phyloP scores from a whole-genome alignment of 768 basidiomycete species.

The Astraeus odoratus region DNA sequence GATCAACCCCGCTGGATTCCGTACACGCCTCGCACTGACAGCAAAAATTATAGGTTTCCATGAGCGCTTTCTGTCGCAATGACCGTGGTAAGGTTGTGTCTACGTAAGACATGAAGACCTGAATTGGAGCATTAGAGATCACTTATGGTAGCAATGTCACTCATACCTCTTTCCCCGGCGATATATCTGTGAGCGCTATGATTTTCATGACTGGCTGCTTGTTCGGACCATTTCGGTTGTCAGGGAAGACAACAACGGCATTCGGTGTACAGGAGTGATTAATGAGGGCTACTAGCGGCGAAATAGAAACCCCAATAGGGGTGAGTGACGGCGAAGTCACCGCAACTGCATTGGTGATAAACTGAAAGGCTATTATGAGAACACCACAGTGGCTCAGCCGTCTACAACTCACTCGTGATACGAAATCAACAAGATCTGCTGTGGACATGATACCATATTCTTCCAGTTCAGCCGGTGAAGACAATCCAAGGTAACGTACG shows the following conservation, averaged over 20 bases:
- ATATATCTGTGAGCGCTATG: constrained; percentile 61
- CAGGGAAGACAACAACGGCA: constrained; percentile 87
- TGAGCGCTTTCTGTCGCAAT: constrained; percentile 49
- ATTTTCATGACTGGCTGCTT: constrained; percentile 66
- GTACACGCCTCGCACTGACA: constrained; percentile 64
- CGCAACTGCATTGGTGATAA: constrained; percentile 87
- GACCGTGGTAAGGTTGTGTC: constrained; percentile 68
- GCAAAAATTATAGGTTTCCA: constrained; percentile 70
- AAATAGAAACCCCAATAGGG: constrained; percentile 80
- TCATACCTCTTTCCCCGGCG: constrained; percentile 61
- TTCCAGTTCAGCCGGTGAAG: constrained; percentile 51
- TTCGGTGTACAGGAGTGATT: constrained; percentile 91
- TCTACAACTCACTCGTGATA: constrained; percentile 53
- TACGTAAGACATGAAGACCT: constrained; percentile 82
- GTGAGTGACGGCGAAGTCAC: constrained; percentile 70
- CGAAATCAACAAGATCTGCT: constrained; percentile 59
- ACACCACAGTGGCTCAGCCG: not conserved
- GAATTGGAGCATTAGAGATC: not conserved
- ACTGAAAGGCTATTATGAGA: constrained; percentile 38
- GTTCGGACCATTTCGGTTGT: constrained; percentile 28
- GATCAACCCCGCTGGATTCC: constrained; percentile 38
- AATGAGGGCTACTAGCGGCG: constrained; percentile 70
- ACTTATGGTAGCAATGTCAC: not conserved
- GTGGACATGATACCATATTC: constrained; percentile 50
- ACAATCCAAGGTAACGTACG: constrained; percentile 60